Conservation (phyloP, 768 basidiomycete genomes). For the Trametes meyenii region DNA sequence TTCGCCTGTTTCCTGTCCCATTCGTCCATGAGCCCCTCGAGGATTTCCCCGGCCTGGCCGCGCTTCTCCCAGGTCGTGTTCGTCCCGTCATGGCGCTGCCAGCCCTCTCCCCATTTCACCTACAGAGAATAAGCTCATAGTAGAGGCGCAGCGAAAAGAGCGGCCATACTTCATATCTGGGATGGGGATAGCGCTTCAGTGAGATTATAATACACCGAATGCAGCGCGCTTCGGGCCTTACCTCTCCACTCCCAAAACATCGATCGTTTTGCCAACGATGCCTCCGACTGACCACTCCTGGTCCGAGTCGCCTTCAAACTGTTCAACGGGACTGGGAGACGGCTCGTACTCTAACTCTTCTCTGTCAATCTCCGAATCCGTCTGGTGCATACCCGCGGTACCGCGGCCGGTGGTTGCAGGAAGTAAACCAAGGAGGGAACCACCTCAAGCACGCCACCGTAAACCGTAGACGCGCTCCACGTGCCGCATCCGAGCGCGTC, state of each 20-base stretch:
- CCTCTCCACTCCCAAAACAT: conserved; percentile 17
- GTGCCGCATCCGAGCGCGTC: conserved; percentile 6
- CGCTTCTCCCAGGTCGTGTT: conserved; percentile 55
- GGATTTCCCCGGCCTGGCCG: conserved; percentile 21
- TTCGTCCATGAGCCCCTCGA: conserved; percentile 23
- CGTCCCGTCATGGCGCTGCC: conserved; percentile 54
- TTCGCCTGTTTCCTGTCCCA: conserved; percentile 42
- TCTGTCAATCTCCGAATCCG: neutral
- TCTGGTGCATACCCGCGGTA: no score
- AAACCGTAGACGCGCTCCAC: conserved; percentile 5
- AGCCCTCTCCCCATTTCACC: conserved; percentile 53
- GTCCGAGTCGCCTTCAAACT: conserved; percentile 15
- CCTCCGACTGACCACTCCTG: conserved; percentile 22
- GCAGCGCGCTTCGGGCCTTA: neutral
- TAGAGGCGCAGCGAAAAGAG: neutral
- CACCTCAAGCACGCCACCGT: no score
- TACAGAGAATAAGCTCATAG: conserved; percentile 24
- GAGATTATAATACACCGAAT: neutral
- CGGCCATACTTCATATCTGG: conserved; percentile 22
- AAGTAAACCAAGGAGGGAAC: neutral
- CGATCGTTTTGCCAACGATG: conserved; percentile 26
- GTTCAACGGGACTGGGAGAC: conserved; percentile 23
- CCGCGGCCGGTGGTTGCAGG: no score
- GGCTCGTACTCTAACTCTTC: neutral
- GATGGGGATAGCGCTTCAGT: neutral